phyloP scores from a whole-genome alignment of 1,284 basidiomycete species.

The Chiua sp. region DNA sequence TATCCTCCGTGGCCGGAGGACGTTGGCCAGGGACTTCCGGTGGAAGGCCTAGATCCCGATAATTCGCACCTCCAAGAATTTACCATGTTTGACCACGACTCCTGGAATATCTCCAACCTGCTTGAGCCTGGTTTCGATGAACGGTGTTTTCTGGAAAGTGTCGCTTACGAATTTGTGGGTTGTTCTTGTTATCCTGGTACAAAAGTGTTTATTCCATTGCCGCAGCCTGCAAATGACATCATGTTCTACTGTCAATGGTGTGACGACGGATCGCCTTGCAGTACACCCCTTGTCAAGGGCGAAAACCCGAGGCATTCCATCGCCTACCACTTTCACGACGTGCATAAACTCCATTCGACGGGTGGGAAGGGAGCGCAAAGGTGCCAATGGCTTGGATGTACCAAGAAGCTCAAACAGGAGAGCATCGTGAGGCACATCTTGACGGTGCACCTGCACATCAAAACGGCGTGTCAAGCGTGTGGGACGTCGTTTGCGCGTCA shows the following conservation, averaged over 20 bases:
- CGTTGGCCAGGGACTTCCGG: neutral
- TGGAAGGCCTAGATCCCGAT: neutral
- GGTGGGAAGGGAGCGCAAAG: conserved; percentile 12
- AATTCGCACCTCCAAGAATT: neutral
- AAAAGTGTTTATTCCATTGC: neutral
- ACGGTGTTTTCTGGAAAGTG: neutral
- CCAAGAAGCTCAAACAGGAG: conserved; percentile 30
- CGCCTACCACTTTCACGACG: conserved; percentile 14
- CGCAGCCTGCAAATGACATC: neutral
- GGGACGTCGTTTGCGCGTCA: conserved; percentile 29
- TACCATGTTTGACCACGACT: too few relatives aligned
- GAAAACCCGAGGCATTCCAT: conserved; percentile 17
- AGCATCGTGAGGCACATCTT: conserved; percentile 33
- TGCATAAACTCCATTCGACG: conserved; percentile 10
- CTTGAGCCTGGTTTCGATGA: neutral
- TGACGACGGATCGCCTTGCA: conserved; percentile 14
- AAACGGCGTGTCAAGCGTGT: conserved; percentile 19
- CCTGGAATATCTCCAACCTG: neutral
- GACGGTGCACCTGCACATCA: conserved; percentile 26
- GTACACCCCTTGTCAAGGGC: neutral
- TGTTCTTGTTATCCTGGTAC: too few relatives aligned
- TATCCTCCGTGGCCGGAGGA: neutral
- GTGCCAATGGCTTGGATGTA: conserved; percentile 29
- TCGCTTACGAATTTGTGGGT: conserved; percentile 5
- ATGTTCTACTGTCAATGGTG: conserved; percentile 14